Base-by-base conservation (phyloP, 2,329 filamentous ascomycete species). In the Zymoseptoria passerinii region DNA sequence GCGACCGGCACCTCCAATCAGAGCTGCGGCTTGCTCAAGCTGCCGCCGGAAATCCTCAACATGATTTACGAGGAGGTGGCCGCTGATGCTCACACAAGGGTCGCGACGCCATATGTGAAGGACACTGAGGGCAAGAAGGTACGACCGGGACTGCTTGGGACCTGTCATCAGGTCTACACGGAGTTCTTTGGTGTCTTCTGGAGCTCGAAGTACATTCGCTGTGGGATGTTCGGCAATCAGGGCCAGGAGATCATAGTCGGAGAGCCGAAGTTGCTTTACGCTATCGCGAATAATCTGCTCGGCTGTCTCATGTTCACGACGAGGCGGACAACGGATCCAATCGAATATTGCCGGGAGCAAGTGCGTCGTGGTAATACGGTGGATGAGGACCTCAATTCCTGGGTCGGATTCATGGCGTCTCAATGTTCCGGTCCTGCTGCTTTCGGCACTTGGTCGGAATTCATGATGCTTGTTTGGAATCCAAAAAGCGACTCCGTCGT, bases 51-150 rank as follows among this genome's bases (percentile, higher is more conserved):
- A 48, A 29, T 58, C n/a, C 13, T 48, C 3, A 54, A 58, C 20
- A 3, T 13, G 48, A 52, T 58, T 10, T 58, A 58, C 52, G 51
- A 58, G 6, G 9, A 50, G 9, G 29, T 57, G 6, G 50, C 55
- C 1, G 35, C 19, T n/a, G 50, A 57, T 16, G 55, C 55, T 13
- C 50, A 57, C 35, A 20, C 6, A 10, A 35, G 48, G 3, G 20
- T 56, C 13, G 16, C 9, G 1, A 23, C 48, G 8, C 16, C 27
- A 8, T 8, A 48, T 6, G 3, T 16, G 35, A n/a, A 10, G 16
- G 48, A 56, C 19, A 16, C n/a, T 1, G 13, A 16, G 6, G 54
- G 54, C 28, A 28, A 23, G 3, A 56, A 56, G 18, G 49, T 56
- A 2, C 49, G 54, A 5, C 54, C 48, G 1, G 49, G 49, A 1